Percentiles rank a stretch among this genome's conserved stretches.
phyloP scores from a whole-genome alignment of 225 moss, liverwort and hornwort species.

The Pleurozium schreberi region DNA sequence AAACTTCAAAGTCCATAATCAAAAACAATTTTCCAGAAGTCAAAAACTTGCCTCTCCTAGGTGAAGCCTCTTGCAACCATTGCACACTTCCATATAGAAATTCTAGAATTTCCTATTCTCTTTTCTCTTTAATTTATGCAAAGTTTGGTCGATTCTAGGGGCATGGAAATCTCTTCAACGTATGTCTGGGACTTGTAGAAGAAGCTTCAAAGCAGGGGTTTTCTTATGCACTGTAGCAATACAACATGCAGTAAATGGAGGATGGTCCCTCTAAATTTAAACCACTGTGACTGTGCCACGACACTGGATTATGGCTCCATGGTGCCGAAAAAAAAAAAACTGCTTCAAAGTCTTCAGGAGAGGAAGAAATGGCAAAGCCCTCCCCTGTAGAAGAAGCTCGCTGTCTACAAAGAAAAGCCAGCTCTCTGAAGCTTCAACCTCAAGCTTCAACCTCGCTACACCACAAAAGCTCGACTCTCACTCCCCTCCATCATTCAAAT shows the following conservation, averaged over 20 bases:
- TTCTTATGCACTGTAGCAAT: too few relatives aligned
- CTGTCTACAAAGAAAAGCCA: background rate
- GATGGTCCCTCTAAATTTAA: too few relatives aligned
- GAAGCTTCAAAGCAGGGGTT: too few relatives aligned
- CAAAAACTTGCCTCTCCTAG: fast-evolving
- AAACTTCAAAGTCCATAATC: background rate
- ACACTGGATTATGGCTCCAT: too few relatives aligned
- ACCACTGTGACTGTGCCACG: too few relatives aligned
- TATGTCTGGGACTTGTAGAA: too few relatives aligned
- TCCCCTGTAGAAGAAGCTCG: background rate
- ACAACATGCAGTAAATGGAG: too few relatives aligned
- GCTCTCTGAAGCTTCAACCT: background rate
- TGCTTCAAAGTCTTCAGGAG: background rate
- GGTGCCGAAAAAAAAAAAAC: too few relatives aligned
- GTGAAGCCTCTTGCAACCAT: background rate
- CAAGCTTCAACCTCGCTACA: background rate
- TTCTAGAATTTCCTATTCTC: fast-evolving
- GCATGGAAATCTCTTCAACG: background rate
- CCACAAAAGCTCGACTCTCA: background rate
- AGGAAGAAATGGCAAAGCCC: background rate
- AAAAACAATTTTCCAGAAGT: background rate
- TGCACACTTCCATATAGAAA: background rate
- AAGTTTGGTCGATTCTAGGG: background rate
- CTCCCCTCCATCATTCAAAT: background rate
- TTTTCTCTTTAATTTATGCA: too few relatives aligned